Percentiles rank a stretch among this genome's conserved stretches.
Conservation (phyloP, 2,329 filamentous ascomycete genomes). For the Sordariomycetes sp. region DNA sequence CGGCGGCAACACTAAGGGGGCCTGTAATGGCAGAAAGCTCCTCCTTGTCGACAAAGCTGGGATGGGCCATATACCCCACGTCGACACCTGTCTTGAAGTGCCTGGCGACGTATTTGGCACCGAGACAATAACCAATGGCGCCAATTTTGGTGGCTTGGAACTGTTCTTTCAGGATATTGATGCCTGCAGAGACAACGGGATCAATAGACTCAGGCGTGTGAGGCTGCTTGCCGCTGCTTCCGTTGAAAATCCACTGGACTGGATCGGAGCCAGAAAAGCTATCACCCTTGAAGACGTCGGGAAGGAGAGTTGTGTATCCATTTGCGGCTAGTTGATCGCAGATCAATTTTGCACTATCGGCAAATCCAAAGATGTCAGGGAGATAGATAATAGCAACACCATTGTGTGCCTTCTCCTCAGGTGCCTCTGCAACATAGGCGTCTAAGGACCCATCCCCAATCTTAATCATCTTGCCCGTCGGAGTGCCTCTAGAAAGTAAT, state of each 20-base stretch:
- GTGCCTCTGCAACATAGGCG: conserved; percentile 35
- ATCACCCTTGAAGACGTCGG: conserved; percentile 23
- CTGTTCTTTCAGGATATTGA: conserved; percentile 42
- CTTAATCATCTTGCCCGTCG: conserved; percentile 35
- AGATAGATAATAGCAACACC: conserved; percentile 16
- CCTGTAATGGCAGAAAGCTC: conserved; percentile 59
- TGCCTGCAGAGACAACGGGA: conserved; percentile 15
- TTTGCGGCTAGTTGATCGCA: conserved; percentile 24
- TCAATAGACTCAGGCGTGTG: conserved; percentile 15
- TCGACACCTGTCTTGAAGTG: conserved; percentile 55
- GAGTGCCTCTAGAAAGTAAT: conserved; percentile 28
- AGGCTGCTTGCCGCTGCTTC: conserved; percentile 34
- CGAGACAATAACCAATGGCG: conserved; percentile 66
- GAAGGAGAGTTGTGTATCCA: conserved; percentile 21
- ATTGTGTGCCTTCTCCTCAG: conserved; percentile 12
- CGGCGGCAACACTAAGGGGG: conserved; percentile 58
- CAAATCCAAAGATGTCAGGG: conserved; percentile 34
- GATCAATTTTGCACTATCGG: conserved; percentile 26
- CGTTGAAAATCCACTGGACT: conserved; percentile 21
- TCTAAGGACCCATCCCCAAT: conserved; percentile 30
- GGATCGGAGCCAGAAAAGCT: conserved; percentile 23
- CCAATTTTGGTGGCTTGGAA: conserved; percentile 50
- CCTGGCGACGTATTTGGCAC: conserved; percentile 63
- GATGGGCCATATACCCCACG: conserved; percentile 67
- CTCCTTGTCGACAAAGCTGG: conserved; percentile 60